Base-by-base conservation (phyloP, 1,139 yeast genomes). In the Hanseniaspora gamundiae region DNA sequence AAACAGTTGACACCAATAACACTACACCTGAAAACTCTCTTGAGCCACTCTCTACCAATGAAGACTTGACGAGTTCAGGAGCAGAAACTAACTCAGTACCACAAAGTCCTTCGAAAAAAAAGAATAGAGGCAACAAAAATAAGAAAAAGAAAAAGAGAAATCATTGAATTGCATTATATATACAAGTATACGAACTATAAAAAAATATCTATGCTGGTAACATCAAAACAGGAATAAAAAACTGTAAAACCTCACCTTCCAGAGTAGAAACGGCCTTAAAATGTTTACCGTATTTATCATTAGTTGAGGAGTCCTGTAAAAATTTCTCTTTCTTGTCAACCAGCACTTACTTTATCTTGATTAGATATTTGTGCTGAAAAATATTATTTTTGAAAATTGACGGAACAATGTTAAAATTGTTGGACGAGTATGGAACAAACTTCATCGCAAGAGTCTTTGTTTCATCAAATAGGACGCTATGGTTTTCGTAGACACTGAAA, bases 281-380 rank as follows among this genome's bases (percentile, higher is more conserved):
- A n/a, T 14, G 21, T 22, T 21, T 21, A 2, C 39, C 39, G 20
- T 36, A 22, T 24, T 24, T 36, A 13, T 36, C 39, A 4, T 21
- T n/a, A 10, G 16, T 36, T 11, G 20, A 21, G 7, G 16, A 11
- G 19, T 13, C 17, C 29, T 11, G n/a, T 36, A 24, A n/a, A 36
- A 36, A n/a, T 17, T 11, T 21, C 14, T 36, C 29, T 3, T 21
- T 11, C 13, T 21, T 36, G 19, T 36, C 29, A 10, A 36, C 28
- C 19, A 36, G 22, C 2, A 36, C 39, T 13, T 21, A 10, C n/a
- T 36, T 20, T 17, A 36, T 22, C 22, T 36, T 36, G 14, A 36
- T 21, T 24, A 36, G 8, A 36, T 36, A 36, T 17, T 36, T 36
- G 39, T 22, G 39, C 14, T 36, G 39, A 22, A 36, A 36, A 19